Evolutionary conservation across 2,329 filamentous ascomycete species (phyloP), one percentile per base, ranked within the genome.

Genomic region (Colletotrichum nymphaeae): DNA sequence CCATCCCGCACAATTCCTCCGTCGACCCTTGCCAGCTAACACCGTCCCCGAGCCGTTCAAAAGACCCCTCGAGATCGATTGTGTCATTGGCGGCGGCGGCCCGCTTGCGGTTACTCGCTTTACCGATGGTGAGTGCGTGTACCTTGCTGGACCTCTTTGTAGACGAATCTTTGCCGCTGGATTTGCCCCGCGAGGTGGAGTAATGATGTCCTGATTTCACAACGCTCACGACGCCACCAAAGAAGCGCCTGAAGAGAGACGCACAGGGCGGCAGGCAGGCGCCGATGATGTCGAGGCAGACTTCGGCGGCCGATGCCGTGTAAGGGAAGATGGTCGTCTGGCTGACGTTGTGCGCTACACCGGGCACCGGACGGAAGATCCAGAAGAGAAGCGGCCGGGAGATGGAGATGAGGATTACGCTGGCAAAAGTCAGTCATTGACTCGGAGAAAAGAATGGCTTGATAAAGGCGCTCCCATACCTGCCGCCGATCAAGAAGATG

Each of bases 211-310:
- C 42, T 19, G 42, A 49, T n/a, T 49, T 49, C 3, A 49, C 42
- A 49, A 49, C 42, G 19, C 19, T 49, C 42, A 49, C 42, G 42
- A 49, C 42, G 8, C 42, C 42, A 19, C 42, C 42, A n/a, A 62
- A 62, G 7, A 62, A 26, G 19, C 42, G 42, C 42, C 42, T 49
- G 42, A 49, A 49, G 7, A 49, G 42, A 49, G 42, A 49, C 6
- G 32, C 26, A 12, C 58, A 62, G n/a, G 58, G 58, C 22, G 58
- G 58, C 3, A 62, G 35, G 4, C 58, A 62, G 22, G 58, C 58
- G 22, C 32, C 58, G 35, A 62, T 62, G n/a, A 62, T 42, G 22
- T 35, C 58, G 8, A 62, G 58, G 58, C 58, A 62, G 22, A 62
- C 42, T 19, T 62, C 58, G 14, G 42, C 42, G 22, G 58, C 58